Evolutionary conservation across 768 basidiomycete genomes (phyloP).

Genomic region (Hypsizygus marmoreus): DNA sequence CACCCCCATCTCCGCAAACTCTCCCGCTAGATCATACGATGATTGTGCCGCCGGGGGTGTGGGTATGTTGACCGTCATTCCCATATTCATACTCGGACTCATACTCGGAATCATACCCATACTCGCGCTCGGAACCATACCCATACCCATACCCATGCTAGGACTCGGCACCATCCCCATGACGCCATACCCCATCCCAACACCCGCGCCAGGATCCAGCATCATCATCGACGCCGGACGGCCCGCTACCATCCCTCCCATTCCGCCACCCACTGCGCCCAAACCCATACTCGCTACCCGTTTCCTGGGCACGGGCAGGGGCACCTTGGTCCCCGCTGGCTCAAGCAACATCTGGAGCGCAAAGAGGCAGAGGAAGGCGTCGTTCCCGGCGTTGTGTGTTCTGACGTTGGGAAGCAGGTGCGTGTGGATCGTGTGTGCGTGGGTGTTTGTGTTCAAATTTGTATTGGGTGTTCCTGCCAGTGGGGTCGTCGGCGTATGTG

Average conservation of each 20-base stretch:
- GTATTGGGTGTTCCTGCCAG: neutral
- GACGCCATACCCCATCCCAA: too few relatives aligned
- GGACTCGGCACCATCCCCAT: too few relatives aligned
- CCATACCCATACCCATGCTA: too few relatives aligned
- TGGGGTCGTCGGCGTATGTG: conserved; percentile 12
- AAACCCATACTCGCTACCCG: conserved; percentile 15
- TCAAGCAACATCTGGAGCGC: conserved; percentile 71
- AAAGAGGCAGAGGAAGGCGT: conserved; percentile 70
- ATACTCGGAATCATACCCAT: too few relatives aligned
- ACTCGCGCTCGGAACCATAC: too few relatives aligned
- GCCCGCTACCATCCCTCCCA: neutral
- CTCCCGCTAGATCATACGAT: conserved; percentile 37
- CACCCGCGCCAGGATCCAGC: too few relatives aligned
- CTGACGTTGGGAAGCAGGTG: conserved; percentile 39
- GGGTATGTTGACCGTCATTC: conserved; percentile 18
- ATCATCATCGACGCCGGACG: too few relatives aligned
- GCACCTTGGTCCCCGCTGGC: conserved; percentile 43
- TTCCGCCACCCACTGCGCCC: neutral
- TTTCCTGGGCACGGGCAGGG: conserved; percentile 34
- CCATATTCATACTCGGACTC: conserved; percentile 2
- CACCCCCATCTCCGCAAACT: conserved; percentile 42
- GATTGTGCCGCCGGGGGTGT: conserved; percentile 3
- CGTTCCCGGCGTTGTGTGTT: conserved; percentile 79
- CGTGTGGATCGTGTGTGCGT: neutral
- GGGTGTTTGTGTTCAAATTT: too few relatives aligned